Percentiles rank a stretch among this genome's conserved stretches.
phyloP scores from a whole-genome alignment of 2,329 filamentous ascomycete genomes.

The Aaosphaeria pasadenensis region DNA sequence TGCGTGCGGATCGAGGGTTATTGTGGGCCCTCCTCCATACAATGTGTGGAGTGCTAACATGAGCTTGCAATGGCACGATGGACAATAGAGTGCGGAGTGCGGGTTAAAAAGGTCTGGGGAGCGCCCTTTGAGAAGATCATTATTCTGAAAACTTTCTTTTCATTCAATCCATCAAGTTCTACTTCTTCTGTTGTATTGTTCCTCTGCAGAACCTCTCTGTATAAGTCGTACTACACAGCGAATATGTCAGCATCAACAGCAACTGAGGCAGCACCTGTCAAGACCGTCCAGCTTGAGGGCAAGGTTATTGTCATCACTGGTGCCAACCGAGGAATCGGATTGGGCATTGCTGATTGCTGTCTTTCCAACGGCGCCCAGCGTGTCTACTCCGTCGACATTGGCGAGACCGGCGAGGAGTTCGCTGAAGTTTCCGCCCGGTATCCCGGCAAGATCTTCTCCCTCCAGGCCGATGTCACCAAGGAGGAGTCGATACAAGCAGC shows the following conservation, averaged over 20 bases:
- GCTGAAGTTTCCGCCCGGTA: slow-evolving; percentile 34
- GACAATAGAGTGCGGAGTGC: too few relatives aligned
- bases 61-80: too few relatives aligned
- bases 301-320: slow-evolving; percentile 29
- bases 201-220: too few relatives aligned
- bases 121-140: too few relatives aligned
- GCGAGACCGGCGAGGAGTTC: slow-evolving; percentile 44
- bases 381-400: slow-evolving; percentile 49
- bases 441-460: slow-evolving; percentile 40
- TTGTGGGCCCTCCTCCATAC: too few relatives aligned
- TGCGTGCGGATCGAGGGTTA: too few relatives aligned
- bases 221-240: too few relatives aligned
- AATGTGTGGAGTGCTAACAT: too few relatives aligned
- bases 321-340: slow-evolving; percentile 40
- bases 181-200: too few relatives aligned
- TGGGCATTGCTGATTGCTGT: slow-evolving; percentile 48
- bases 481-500: slow-evolving; percentile 45
- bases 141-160: too few relatives aligned
- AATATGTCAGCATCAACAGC: slow-evolving; percentile 13
- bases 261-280: slow-evolving; percentile 13
- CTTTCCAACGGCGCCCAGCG: slow-evolving; percentile 43
- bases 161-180: too few relatives aligned
- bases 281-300: slow-evolving; percentile 20
- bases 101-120: too few relatives aligned
- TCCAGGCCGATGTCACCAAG: slow-evolving; percentile 48